Percentiles rank a stretch among this genome's conserved stretches.
Evolutionary conservation across 2,329 filamentous ascomycete genomes (phyloP).

Genomic region (Leptoxyphium fumago): DNA sequence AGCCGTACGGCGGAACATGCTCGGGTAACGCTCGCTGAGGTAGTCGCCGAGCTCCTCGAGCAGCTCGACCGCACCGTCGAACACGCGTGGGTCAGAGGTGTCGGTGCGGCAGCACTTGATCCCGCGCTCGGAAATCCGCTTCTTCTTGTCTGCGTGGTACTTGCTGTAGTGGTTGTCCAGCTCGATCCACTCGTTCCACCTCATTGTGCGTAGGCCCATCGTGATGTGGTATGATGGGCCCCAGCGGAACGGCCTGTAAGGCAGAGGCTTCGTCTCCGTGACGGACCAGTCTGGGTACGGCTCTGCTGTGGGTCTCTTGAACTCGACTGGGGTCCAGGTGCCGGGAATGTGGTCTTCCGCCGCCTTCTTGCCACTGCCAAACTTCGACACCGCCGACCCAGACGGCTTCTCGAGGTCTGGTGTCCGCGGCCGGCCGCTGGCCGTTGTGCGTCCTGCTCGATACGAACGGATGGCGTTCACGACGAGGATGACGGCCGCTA

Average conservation of each 20-base stretch:
- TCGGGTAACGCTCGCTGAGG: constrained; percentile 60
- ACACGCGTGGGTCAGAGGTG: constrained; percentile 37
- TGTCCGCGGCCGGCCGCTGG: constrained; percentile 7
- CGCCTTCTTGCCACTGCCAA: constrained; percentile 16
- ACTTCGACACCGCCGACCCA: constrained; percentile 8
- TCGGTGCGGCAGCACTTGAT: constrained; percentile 53
- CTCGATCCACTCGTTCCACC: constrained; percentile 67
- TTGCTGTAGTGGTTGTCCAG: constrained; percentile 65
- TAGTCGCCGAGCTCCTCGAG: constrained; percentile 59
- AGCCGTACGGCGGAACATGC: constrained; percentile 47
- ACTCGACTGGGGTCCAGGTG: constrained; percentile 45
- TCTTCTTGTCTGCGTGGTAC: constrained; percentile 57
- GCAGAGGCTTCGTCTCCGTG: constrained; percentile 53
- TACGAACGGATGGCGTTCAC: background rate
- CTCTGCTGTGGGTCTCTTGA: constrained; percentile 42
- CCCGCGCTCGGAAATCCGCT: constrained; percentile 52
- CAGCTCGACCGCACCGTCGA: constrained; percentile 58
- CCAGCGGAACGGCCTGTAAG: constrained; percentile 65
- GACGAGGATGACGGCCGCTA: background rate
- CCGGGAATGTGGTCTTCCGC: constrained; percentile 22
- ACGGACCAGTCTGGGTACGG: constrained; percentile 58
- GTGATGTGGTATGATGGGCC: constrained; percentile 58
- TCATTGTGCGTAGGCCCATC: constrained; percentile 59
- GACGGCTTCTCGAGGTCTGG: constrained; percentile 34
- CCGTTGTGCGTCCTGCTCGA: background rate